Base-by-base conservation (phyloP, 1,284 basidiomycete genomes). In the Puccinia sorghi region DNA sequence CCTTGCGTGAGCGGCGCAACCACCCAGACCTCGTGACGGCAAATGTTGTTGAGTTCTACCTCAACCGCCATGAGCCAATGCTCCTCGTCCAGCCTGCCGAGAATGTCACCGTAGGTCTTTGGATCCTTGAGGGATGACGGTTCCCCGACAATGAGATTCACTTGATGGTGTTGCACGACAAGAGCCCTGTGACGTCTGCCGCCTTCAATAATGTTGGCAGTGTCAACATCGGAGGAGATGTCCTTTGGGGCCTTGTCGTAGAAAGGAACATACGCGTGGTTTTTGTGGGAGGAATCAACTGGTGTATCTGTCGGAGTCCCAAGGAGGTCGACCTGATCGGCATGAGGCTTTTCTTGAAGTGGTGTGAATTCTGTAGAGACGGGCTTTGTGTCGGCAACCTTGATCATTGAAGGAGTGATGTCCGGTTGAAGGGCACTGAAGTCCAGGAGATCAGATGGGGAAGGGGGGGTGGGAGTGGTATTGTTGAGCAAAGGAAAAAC, bases 1-100 rank as follows among this genome's bases (percentile, higher is more conserved):
- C 15, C 54, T 0, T 13, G 22, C 0, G n/a, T 56, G 0, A 25
- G 5, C 3, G 54, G 54, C 2, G 54, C n/a, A 0, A 27, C 54
- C 2, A 56, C 54, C 54, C 54, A 56, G 0, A 70, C 41, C 15
- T 70, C 50, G 11, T 50, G 67, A 9, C 67, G 1, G 1, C n/a
- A 9, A 8, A 70, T 70, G n/a, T 70, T 70, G 43, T 70, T 27
- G 9, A 70, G 46, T 17, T 70, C 46, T 2, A 52, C 50, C 8
- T 70, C 27, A 1, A 70, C 50, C 2, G 67, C 67, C 27, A 32
- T 52, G 0, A 50, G 9, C 67, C 67, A 70, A 5, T 43, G 0
- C 1, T 50, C 5, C 22, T 32, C 8, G 17, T 43, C 37, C 2
- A 52, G 3, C 3, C 43, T 17, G 1, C 43, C n/a, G 0, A 70